Base-by-base conservation (phyloP, 805 yeast genomes). In the Kazachstania kunashirensis region DNA sequence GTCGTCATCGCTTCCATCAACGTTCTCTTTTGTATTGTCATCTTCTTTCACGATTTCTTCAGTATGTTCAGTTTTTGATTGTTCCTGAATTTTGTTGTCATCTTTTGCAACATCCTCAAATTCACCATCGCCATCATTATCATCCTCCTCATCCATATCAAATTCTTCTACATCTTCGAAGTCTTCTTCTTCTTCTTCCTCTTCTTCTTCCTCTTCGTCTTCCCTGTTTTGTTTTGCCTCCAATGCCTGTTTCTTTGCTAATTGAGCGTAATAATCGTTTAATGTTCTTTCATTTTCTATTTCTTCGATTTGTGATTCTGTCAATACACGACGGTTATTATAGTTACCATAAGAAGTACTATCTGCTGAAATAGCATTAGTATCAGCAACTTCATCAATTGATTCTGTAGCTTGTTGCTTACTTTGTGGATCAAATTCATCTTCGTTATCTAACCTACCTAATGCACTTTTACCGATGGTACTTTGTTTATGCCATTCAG, bases 401-500 rank as follows among this genome's bases (percentile, higher is more conserved):
- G 53, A 39, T 35, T 38, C 38, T 5, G 43, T 38, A 18, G 52
- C 54, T 28, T 46, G 46, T 23, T 47, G 50, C 2, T 49, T 49
- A 5, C 46, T 45, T 31, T 45, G 48, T 14, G 57, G 58, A 44
- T 52, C 57, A 18, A 53, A 52, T 29, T 62, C 66, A 37, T 71
- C 80, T 24, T 67, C 76, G 31, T 62, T 66, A 44, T 71, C 79
- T 40, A 76, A 49, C 44, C 65, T 70, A 40, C 79, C 83, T 40
- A 74, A 57, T 3, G 70, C 67, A 11, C 70, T 60, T 47, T 77
- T 68, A 31, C 95, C 95, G 46, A 89, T 89, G 0, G 99, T 88
- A 53, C 89, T 77, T 48, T 80, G 79, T 45, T 81, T 76, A 56
- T 92, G 95, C 99, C 99, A 92, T 20, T 92, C 79, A 6, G 99